phyloP scores from a whole-genome alignment of 169 alveolate genomes.

The Cryptosporidium parvum region DNA sequence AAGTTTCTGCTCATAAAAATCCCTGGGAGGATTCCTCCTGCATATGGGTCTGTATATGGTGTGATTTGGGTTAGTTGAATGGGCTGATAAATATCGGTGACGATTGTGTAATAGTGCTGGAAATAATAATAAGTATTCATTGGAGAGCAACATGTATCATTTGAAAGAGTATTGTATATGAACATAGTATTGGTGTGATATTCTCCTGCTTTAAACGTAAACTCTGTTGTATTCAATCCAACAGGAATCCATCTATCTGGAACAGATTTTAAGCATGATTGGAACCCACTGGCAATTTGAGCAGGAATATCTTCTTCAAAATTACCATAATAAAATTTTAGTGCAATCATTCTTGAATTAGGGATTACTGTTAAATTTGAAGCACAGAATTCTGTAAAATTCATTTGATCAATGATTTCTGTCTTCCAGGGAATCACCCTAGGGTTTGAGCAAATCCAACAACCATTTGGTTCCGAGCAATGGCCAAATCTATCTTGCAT shows the following conservation, averaged over 20 bases:
- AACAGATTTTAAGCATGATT: constrained; percentile 46
- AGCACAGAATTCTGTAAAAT: constrained; percentile 72
- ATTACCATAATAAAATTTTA: constrained; percentile 28
- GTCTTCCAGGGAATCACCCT: constrained; percentile 69
- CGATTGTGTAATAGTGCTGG: constrained; percentile 65
- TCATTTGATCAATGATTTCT: constrained; percentile 56
- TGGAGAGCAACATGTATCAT: constrained; percentile 73
- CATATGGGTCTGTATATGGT: constrained; percentile 70
- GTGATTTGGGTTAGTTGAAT: constrained; percentile 61
- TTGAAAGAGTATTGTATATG: constrained; percentile 51
- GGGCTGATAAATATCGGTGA: constrained; percentile 57
- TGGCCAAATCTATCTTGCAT: constrained; percentile 76
- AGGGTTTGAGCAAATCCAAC: constrained; percentile 75
- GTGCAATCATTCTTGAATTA: constrained; percentile 44
- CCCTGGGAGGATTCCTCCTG: constrained; percentile 71
- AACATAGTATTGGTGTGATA: constrained; percentile 55
- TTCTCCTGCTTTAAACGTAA: constrained; percentile 27
- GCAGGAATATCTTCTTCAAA: constrained; percentile 5
- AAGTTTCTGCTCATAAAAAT: constrained; percentile 71
- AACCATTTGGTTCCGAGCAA: constrained; percentile 66
- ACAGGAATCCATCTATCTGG: constrained; percentile 69
- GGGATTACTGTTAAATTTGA: constrained; percentile 47
- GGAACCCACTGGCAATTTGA: constrained; percentile 41
- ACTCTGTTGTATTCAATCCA: constrained; percentile 36
- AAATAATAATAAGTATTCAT: constrained; percentile 44